A percentile compares a stretch with the other conserved stretches of the same genome.
Conservation (phyloP, 108 stramenopile genomes). For the Schizochytrium sp. region DNA sequence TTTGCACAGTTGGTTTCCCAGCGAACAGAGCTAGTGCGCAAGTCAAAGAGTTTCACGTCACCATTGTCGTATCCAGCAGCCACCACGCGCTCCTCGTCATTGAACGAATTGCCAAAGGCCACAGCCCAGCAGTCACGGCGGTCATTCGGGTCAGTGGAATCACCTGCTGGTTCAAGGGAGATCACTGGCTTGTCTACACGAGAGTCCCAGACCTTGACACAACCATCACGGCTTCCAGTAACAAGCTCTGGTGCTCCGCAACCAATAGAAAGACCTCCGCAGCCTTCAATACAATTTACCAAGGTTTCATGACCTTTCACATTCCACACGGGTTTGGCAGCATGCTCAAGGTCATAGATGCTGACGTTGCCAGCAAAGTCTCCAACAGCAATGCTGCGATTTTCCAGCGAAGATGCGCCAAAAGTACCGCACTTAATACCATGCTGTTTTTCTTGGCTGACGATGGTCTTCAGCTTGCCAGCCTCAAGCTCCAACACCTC, state of each 20-base stretch:
- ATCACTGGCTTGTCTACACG: conserved; percentile 80
- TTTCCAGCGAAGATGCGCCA: conserved; percentile 82
- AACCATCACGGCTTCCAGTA: conserved; percentile 88
- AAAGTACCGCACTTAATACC: conserved; percentile 91
- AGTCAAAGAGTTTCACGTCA: conserved; percentile 87
- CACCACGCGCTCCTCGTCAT: conserved; percentile 84
- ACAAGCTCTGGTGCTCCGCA: conserved; percentile 87
- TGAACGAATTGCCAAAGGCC: conserved; percentile 85
- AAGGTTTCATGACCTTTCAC: conserved; percentile 80
- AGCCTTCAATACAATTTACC: conserved; percentile 85
- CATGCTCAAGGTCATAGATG: conserved; percentile 75
- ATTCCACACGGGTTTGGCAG: conserved; percentile 71
- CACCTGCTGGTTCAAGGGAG: conserved; percentile 79
- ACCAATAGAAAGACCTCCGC: conserved; percentile 79
- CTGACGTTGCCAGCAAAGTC: conserved; percentile 78
- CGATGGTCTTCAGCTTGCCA: conserved; percentile 75
- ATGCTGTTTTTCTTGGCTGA: conserved; percentile 64
- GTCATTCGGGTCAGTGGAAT: conserved; percentile 67
- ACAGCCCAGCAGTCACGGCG: conserved; percentile 88
- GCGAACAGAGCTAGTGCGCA: conserved; percentile 79
- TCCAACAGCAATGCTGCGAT: conserved; percentile 82
- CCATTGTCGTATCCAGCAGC: conserved; percentile 90
- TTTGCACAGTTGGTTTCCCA: conserved; percentile 87
- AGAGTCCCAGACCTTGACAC: conserved; percentile 87
- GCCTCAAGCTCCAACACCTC: conserved; percentile 81